A percentile compares a stretch with the other conserved stretches of the same genome.
Conservation (phyloP, 805 yeast genomes). For the Wickerhamiella galacta region DNA sequence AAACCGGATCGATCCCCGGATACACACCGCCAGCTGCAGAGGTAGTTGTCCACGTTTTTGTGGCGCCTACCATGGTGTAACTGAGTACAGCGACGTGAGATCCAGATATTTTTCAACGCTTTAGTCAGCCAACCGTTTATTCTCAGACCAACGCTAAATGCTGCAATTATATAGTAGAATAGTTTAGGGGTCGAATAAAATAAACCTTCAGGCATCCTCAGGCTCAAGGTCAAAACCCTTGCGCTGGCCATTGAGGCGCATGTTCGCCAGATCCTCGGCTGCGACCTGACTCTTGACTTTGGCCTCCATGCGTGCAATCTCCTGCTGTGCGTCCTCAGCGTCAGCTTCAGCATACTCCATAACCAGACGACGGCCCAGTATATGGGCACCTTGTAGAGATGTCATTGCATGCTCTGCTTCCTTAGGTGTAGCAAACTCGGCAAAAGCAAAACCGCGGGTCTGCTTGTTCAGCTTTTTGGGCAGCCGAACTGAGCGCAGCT, state of each 20-base stretch:
- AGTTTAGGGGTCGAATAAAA: neutral
- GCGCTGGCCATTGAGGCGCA: constrained; percentile 53
- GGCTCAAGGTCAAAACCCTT: constrained; percentile 41
- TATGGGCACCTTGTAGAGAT: constrained; percentile 87
- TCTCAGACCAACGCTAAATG: neutral
- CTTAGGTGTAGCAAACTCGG: constrained; percentile 69
- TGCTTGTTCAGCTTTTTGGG: constrained; percentile 91
- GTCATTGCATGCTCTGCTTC: constrained; percentile 93
- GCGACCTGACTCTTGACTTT: constrained; percentile 71
- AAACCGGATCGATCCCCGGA: constrained; percentile 23
- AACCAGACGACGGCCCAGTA: constrained; percentile 84
- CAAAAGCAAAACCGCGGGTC: constrained; percentile 96
- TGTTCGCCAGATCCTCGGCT: constrained; percentile 52
- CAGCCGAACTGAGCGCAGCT: constrained; percentile 81
- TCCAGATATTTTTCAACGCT: neutral
- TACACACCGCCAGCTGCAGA: constrained; percentile 23
- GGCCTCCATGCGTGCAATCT: constrained; percentile 76
- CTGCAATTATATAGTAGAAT: neutral
- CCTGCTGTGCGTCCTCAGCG: constrained; percentile 71
- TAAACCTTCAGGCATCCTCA: constrained; percentile 25
- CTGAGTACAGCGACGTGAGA: neutral
- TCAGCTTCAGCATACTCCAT: constrained; percentile 83
- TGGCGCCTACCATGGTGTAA: neutral
- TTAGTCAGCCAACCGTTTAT: too few relatives aligned
- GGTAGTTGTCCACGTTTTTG: constrained; percentile 17